Conservation (phyloP, 352 stramenopile species). For the Phytopythium litorale region DNA sequence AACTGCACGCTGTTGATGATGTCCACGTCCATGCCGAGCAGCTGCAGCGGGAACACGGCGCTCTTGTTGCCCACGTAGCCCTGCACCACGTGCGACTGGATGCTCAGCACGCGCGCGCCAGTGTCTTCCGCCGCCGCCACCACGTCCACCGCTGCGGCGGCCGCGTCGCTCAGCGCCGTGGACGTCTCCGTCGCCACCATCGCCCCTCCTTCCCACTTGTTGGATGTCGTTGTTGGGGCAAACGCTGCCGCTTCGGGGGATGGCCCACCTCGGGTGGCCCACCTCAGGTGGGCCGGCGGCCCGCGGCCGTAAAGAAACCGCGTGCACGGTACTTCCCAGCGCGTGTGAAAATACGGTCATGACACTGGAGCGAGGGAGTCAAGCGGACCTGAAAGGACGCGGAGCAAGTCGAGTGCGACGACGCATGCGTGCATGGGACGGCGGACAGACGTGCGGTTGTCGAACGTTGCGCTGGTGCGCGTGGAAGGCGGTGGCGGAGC, state of each 20-base stretch:
- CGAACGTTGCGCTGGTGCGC: background rate
- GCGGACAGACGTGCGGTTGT: background rate
- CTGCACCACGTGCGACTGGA: conserved; percentile 87
- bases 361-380: background rate
- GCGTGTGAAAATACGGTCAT: background rate
- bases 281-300: background rate
- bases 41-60: conserved; percentile 80
- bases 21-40: conserved; percentile 84
- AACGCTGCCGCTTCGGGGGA: background rate
- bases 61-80: conserved; percentile 88
- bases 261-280: background rate
- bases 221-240: background rate
- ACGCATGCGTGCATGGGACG: background rate
- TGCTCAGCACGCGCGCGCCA: conserved; percentile 72
- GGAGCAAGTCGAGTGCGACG: background rate
- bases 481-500: background rate
- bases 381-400: background rate
- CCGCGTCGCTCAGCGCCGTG: background rate
- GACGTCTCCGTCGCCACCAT: background rate
- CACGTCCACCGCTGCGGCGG: background rate
- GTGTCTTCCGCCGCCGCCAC: conserved; percentile 23
- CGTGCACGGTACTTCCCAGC: background rate
- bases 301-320: background rate
- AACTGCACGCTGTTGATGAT: conserved; percentile 89
- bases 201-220: background rate